phyloP scores from a whole-genome alignment of 495 filamentous ascomycete species.

The Annulohypoxylon nitens region DNA sequence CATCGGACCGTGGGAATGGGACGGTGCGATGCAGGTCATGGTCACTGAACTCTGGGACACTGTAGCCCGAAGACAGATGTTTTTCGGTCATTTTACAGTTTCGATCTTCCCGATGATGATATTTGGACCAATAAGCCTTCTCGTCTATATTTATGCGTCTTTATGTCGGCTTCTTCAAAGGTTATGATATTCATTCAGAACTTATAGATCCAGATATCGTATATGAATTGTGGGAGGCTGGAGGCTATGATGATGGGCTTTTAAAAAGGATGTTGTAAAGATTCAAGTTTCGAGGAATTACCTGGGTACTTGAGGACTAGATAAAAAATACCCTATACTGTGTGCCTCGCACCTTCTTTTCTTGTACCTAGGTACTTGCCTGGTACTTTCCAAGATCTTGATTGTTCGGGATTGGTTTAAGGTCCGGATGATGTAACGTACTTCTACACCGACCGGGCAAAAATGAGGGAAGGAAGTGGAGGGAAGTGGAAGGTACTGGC shows the following conservation, averaged over 20 bases:
- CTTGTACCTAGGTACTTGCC: not conserved
- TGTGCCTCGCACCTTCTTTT: conserved; percentile 4
- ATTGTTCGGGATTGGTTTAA: not conserved
- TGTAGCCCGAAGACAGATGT: conserved; percentile 48
- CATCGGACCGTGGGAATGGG: conserved; percentile 57
- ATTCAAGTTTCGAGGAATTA: not conserved
- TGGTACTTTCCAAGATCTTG: not conserved
- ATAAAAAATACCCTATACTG: not conserved
- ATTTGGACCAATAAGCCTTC: conserved; percentile 49
- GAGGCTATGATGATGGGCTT: not conserved
- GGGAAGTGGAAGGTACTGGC: not conserved
- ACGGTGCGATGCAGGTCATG: conserved; percentile 54
- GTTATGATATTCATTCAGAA: not conserved
- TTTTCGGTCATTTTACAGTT: conserved; percentile 50
- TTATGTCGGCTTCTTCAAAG: conserved; percentile 16
- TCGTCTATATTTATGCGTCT: conserved; percentile 36
- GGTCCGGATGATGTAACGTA: conserved; percentile 5
- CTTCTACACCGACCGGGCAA: not conserved
- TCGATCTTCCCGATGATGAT: conserved; percentile 51
- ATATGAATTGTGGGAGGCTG: not conserved
- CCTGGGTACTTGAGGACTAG: not conserved
- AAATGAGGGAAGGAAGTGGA: not conserved
- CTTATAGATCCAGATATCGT: not conserved
- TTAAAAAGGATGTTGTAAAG: not conserved
- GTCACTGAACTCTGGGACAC: conserved; percentile 55